phyloP scores from a whole-genome alignment of 176 grass and related monocot genomes.

The Leersia perrieri region DNA sequence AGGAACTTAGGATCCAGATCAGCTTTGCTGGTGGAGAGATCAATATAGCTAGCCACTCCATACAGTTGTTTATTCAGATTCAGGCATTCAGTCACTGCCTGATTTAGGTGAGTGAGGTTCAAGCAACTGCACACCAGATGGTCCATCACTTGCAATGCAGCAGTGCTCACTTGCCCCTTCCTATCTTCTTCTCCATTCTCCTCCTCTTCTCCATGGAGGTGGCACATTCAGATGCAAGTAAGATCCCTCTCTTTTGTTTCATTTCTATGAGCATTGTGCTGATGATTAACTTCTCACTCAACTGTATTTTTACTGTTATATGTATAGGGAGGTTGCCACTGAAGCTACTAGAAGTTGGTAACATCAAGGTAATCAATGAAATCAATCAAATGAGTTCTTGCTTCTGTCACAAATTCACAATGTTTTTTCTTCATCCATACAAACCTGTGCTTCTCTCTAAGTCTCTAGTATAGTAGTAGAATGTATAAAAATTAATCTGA shows the following conservation, averaged over 20 bases:
- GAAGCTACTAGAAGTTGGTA: slow-evolving; percentile 2
- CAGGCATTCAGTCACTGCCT: not conserved
- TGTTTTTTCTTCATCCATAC: not conserved
- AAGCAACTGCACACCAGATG: slow-evolving; percentile 23
- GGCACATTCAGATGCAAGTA: slow-evolving; percentile 34
- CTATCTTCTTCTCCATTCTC: slow-evolving; percentile 24
- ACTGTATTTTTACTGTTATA: not conserved
- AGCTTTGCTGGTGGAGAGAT: not conserved
- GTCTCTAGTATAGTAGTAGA: not conserved
- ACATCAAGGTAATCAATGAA: slow-evolving; percentile 1
- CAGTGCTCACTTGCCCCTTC: slow-evolving; percentile 7
- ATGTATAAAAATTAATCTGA: not conserved
- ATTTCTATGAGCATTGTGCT: not conserved
- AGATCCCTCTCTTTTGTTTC: not conserved
- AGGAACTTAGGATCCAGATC: not conserved
- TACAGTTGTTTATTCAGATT: not conserved
- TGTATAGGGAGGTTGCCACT: not conserved
- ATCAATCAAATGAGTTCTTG: not conserved
- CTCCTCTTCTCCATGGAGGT: slow-evolving; percentile 31
- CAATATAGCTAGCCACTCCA: not conserved
- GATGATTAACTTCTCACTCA: not conserved
- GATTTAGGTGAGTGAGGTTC: not conserved
- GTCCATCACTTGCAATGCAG: slow-evolving; percentile 40
- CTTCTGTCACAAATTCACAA: not conserved
- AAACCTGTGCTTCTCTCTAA: not conserved